Base-by-base conservation (phyloP, 73 alveolate species). In the Blepharisma japonicum region DNA sequence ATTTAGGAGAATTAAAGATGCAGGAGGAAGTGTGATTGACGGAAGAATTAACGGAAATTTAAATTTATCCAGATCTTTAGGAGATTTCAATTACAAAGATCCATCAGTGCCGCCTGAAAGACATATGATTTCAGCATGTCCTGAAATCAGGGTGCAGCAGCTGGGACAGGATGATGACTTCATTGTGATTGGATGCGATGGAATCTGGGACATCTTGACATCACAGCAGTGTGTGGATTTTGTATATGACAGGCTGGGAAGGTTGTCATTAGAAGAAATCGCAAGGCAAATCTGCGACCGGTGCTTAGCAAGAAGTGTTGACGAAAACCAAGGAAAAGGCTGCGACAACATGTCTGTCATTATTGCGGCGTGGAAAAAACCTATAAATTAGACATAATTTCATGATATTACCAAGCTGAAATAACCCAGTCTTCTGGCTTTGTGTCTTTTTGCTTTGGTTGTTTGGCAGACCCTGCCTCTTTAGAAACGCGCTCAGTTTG, bases 101-200 rank as follows among this genome's bases (percentile, higher is more conserved):
- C 81, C 68, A 32, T 89, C 86, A 71, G 82, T 90, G 46, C 83
- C 71, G 25, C 91, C 82, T 18, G 94, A 89, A 49, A 93, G 88
- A 32, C 94, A 90, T 32, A 87, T 90, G 21, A 89, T 92, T 45
- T 84, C 93, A 6, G 82, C 89, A 61, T 68, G 78, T 50, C 98
- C 98, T 6, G 96, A 92, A 25, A 72, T 92, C 7, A 45, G 46
- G n/a, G 71, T 45, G 45, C 39, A 45, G 9, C 78, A 78, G 14
- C 55, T 90, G 11, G 61, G 80, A 45, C 81, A 82, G 54, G 77
- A 50, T 1, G 93, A 84, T 66, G 94, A 90, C 80, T 92, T 90
- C 71, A 83, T 92, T 55, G 85, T 92, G 39, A 92, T 92, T 86
- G 98, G 91, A 4, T 92, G 98, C 48, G 98, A 92, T 79, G 98